Base-by-base conservation (phyloP, 495 filamentous ascomycete species). In the Haplographium delicatum region DNA sequence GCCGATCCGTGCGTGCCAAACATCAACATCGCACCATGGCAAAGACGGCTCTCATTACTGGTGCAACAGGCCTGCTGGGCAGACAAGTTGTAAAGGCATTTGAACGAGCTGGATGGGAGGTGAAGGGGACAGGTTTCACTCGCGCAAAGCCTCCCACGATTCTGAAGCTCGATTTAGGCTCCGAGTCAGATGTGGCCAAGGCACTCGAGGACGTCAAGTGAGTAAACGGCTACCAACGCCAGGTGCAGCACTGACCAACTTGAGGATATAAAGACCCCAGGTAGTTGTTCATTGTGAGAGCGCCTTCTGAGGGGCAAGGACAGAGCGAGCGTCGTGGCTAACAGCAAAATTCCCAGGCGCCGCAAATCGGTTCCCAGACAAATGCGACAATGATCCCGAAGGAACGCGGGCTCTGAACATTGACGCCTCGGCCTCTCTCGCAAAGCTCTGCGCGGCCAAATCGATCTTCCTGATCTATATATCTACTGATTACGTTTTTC, bases 401-500 rank as follows among this genome's bases (percentile, higher is more conserved):
- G 83, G 82, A 52, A 86, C 88, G 0, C 79, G 81, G 49, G 75
- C 70, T 27, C 68, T 95, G 54, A 96, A 96, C 62, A 79, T 91
- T 22, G 75, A 81, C 4, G 84, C 88, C 8, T 80, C 86, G 13
- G 70, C 72, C 25, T 58, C 62, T 18, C 79, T 96, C 16, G 89
- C 90, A 16, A 66, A 75, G 24, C 71, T 81, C 26, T 84, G 86
- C 58, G 75, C 80, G 15, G 57, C 68, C 13, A 78, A 80, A 9
- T 66, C 65, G n/a, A 80, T 83, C 53, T 63, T 95, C 42, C 73
- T 95, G 25, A 80, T 96, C 62, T 95, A 95, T 72, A 95, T 96
- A 62, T 93, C 88, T 0, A 95, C 91, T 33, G 91, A 96, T 70
- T 96, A 96, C 64, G 89, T 96, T 35, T 96, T 96, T 62, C 70